A percentile compares a stretch with the other conserved stretches of the same genome.
phyloP scores from a whole-genome alignment of 2,329 filamentous ascomycete species.

The Ophiosphaerella herpotricha region DNA sequence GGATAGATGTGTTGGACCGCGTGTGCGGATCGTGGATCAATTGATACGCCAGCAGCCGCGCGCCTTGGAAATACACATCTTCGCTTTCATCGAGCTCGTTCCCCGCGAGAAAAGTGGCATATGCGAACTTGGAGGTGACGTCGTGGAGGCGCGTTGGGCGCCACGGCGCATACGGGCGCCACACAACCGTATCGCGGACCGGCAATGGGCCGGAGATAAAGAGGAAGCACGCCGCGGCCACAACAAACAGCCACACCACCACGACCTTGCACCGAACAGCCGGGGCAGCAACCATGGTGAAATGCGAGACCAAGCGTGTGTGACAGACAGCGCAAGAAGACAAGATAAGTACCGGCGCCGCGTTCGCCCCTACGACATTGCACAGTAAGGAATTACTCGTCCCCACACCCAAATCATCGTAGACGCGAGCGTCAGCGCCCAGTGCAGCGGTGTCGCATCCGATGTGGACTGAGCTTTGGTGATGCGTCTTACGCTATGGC shows the following conservation, averaged over 20 bases:
- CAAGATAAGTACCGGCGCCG: background rate
- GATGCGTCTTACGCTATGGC: too few relatives aligned
- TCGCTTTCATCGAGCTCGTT: conserved; percentile 27
- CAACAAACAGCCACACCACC: background rate
- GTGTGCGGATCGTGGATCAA: conserved; percentile 42
- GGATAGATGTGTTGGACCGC: conserved; percentile 39
- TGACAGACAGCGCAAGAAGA: background rate
- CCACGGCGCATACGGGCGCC: background rate
- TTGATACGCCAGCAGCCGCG: conserved; percentile 44
- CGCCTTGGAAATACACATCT: conserved; percentile 43
- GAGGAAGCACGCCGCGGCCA: conserved; percentile 1
- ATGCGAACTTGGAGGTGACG: conserved; percentile 37
- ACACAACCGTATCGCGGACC: conserved; percentile 2
- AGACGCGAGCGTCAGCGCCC: too few relatives aligned
- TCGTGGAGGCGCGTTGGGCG: conserved; percentile 9
- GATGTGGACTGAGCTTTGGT: too few relatives aligned
- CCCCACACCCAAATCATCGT: too few relatives aligned
- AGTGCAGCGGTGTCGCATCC: too few relatives aligned
- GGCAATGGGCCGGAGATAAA: conserved; percentile 7
- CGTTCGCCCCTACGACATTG: too few relatives aligned
- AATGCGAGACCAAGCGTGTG: background rate
- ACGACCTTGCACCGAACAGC: background rate
- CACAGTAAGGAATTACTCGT: too few relatives aligned
- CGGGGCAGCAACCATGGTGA: background rate
- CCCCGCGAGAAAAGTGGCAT: conserved; percentile 43